phyloP scores from a whole-genome alignment of 441 rosid species.

The Gossypium armourianum region DNA sequence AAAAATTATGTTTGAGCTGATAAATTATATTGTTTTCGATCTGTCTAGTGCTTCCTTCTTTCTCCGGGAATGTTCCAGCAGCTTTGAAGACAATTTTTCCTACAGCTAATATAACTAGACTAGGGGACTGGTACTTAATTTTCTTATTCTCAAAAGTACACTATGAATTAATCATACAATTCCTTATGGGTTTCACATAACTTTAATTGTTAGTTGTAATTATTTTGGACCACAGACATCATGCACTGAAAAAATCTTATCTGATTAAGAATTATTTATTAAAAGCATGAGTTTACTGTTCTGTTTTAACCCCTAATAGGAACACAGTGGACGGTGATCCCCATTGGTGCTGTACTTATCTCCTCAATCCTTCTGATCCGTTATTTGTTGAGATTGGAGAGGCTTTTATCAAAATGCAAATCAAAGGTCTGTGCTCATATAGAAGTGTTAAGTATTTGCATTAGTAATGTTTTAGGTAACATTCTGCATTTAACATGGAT shows the following conservation, averaged over 20 bases:
- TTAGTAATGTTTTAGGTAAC: background rate
- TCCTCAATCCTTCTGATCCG: slow-evolving; percentile 81
- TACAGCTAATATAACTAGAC: slow-evolving; percentile 70
- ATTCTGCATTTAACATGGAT: background rate
- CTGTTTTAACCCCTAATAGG: slow-evolving; percentile 34
- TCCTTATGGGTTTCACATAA: background rate
- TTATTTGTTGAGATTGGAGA: slow-evolving; percentile 75
- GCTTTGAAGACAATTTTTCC: slow-evolving; percentile 67
- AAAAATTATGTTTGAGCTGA: background rate
- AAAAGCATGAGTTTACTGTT: slow-evolving; percentile 1
- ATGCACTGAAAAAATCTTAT: background rate
- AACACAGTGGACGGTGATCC: slow-evolving; percentile 78
- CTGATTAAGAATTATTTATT: background rate
- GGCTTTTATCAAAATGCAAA: slow-evolving; percentile 73
- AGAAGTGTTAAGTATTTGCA: background rate
- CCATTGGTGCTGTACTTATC: slow-evolving; percentile 95
- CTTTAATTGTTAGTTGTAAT: slow-evolving; percentile 5
- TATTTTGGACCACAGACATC: slow-evolving; percentile 7
- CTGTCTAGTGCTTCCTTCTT: slow-evolving; percentile 77
- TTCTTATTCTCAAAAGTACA: slow-evolving; percentile 11
- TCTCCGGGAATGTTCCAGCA: slow-evolving; percentile 93
- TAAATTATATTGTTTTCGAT: slow-evolving; percentile 11
- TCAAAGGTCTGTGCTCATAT: slow-evolving; percentile 38
- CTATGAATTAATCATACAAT: background rate
- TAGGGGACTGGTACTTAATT: slow-evolving; percentile 69